Evolutionary conservation across 2,329 filamentous ascomycete species (phyloP), one percentile per base, ranked within the genome.

Genomic region (Hypoxylon sp.): DNA sequence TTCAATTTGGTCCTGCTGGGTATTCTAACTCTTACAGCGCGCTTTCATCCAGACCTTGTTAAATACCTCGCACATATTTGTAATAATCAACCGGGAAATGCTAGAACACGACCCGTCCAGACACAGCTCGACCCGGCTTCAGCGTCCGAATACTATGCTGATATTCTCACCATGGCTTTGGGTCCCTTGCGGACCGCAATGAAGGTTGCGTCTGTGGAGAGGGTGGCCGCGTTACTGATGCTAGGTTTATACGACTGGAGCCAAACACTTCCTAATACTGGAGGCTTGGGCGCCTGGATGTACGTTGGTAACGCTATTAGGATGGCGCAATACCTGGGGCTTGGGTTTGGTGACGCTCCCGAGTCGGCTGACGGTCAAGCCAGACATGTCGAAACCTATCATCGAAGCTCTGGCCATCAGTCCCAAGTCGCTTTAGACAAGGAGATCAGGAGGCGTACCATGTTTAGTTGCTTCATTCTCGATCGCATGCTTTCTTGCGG

Each of bases 381-480:
- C 26, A 55, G 53, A 42, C 8, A 47, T 8, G 34, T 31, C 9
- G 59, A 62, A 47, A 60, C 56, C 17, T 54, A 60, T 23, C 46
- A 51, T 12, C 57, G 52, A 57, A 59, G 13, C 41, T 57, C 57
- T 32, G 48, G 32, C 11, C 51, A 58, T 19, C 55, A 63, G 37
- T 63, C 67, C 17, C 58, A 68, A 23, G 8, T 73, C 11, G 78
- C 81, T 35, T 80, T 87, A 15, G 73, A 80, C 25, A 82, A 82
- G 49, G 88, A 91, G 67, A 79, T 86, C 8, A 76, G 79, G 52
- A 77, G 88, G 17, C 80, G 88, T 5, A 89, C 87, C 0, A 88
- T 90, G 74, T 90, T 87, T 74, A 89, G 87, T 60, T 89, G 87
- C 63, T 84, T 88, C 51, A 84, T 90, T 41, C 75, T 91, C 60